Conservation (phyloP, 1,284 basidiomycete species). For the Pyrrhoderma noxium region DNA sequence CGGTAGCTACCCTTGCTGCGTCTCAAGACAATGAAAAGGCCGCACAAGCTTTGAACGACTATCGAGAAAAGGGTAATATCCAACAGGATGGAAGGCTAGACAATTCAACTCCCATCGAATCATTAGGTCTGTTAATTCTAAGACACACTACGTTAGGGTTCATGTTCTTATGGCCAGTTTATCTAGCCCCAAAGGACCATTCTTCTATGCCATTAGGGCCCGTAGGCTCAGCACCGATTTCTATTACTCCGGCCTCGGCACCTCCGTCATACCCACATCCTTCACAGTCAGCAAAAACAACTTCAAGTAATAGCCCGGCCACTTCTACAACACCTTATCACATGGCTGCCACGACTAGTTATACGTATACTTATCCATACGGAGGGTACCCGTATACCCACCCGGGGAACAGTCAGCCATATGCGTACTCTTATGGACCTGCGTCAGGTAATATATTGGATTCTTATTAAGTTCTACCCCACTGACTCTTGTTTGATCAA, state of each 20-base stretch:
- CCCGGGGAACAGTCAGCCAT: conserved; percentile 5
- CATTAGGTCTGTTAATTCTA: no score
- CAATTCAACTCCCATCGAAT: no score
- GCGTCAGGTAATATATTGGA: background rate
- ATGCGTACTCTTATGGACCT: conserved; percentile 3
- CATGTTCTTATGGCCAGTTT: no score
- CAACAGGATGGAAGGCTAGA: background rate
- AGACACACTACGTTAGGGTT: no score
- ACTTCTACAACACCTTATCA: conserved; percentile 11
- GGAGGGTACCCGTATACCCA: conserved; percentile 1
- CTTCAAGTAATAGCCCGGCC: background rate
- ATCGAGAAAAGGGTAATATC: background rate
- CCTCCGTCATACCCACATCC: background rate
- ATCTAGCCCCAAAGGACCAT: no score
- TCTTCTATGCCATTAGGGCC: no score
- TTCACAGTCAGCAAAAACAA: background rate
- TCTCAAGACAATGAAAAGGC: conserved; percentile 6
- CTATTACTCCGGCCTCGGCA: background rate
- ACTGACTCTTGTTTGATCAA: no score
- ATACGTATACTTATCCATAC: conserved; percentile 5
- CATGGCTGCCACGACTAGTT: conserved; percentile 2
- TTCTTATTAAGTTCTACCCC: no score
- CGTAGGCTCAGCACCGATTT: no score
- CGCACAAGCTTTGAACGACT: background rate
- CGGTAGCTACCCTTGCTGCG: conserved; percentile 9